Evolutionary conservation across 2,329 filamentous ascomycete species (phyloP).

Genomic region (Alternaria rosae): DNA sequence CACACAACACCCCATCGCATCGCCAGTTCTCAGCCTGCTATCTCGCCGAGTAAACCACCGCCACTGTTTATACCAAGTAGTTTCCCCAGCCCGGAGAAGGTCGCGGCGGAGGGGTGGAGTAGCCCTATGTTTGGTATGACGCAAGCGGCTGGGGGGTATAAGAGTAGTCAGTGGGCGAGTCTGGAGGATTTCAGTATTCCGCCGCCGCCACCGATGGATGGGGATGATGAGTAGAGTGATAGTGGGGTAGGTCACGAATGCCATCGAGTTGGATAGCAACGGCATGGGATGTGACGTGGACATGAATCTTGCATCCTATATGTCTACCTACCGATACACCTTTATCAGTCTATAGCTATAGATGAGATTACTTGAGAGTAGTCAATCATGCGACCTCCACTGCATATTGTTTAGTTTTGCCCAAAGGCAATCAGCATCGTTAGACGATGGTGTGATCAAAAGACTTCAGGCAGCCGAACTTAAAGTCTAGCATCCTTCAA

Average conservation of each 20-base stretch:
- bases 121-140: slow-evolving; percentile 32
- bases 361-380: too few species aligned
- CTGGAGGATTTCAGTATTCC: slow-evolving; percentile 47
- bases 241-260: background rate
- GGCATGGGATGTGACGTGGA: too few species aligned
- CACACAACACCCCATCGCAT: slow-evolving; percentile 34
- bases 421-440: background rate
- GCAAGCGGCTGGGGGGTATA: slow-evolving; percentile 13
- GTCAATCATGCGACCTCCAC: too few species aligned
- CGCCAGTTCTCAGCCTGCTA: slow-evolving; percentile 25
- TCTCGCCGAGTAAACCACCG: slow-evolving; percentile 37
- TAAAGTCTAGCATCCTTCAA: background rate
- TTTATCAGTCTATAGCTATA: too few species aligned
- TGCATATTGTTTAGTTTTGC: background rate
- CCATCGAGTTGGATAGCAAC: background rate
- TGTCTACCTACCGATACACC: too few species aligned
- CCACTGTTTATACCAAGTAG: slow-evolving; percentile 45
- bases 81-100: slow-evolving; percentile 40
- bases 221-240: slow-evolving; percentile 11
- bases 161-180: slow-evolving; percentile 27
- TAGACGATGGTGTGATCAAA: background rate
- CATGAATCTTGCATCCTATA: too few species aligned
- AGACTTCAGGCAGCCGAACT: slow-evolving; percentile 3
- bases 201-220: slow-evolving; percentile 29
- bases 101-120: slow-evolving; percentile 31